Base-by-base conservation (phyloP, 257 asterid species). In the Capsicum pubescens region DNA sequence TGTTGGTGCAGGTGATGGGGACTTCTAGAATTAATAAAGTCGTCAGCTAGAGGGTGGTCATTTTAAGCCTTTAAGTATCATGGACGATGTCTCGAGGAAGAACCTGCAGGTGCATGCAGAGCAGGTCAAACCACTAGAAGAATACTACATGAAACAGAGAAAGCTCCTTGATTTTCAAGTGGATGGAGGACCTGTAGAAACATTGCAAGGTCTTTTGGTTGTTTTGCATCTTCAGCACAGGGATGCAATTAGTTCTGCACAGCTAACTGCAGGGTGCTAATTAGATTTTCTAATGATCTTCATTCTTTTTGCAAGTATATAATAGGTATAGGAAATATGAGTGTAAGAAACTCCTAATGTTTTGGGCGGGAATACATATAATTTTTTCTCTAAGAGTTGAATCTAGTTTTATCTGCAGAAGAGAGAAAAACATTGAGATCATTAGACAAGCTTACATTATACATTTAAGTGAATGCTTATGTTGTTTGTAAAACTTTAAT, bases 171-270 rank as follows among this genome's bases (percentile, higher is more conserved):
- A 93, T 85, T 94, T 93, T 89, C 92, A 90, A 63, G 93, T 93
- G 82, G 91, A 91, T 2, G 95, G 91, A 63, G 93, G 90, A 42
- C 92, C 94, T 42, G 94, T 89, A 54, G 98, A 94, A 66, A 85
- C 95, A 76, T 96, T 98, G 98, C 93, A 90, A 83, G 95, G 98
- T 69, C 95, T 96, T 68, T 88, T 96, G 91, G 97, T 97, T 80
- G 94, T 98, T 70, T 85, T 96, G 90, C 98, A 94, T 89, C 97
- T 96, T 83, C 94, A 87, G 85, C 93, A 92, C 88, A 87, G 89
- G 89, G 90, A 84, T 83, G 88, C 81, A 48, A 84, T 88, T 84
- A 85, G 84, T 82, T 84, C 92, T 13, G 87, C 97, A 17, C 93
- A 95, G 88, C 80, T 95, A 92, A 88, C 92, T 48, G 93, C 95